Base-by-base conservation (phyloP, 306 rosid genomes). In the Citrullus amarus region DNA sequence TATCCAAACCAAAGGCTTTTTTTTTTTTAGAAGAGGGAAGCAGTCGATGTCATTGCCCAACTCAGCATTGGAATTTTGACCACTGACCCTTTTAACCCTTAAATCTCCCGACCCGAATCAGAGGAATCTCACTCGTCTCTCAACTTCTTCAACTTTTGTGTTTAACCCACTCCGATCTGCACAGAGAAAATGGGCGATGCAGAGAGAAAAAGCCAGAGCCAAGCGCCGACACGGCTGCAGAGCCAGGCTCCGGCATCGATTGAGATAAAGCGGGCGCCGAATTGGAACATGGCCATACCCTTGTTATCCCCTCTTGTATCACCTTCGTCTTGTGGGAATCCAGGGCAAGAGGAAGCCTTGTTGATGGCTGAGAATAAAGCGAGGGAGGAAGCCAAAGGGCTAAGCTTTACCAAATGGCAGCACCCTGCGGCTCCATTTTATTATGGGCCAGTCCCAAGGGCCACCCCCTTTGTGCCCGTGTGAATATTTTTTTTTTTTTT, bases 381-480 rank as follows among this genome's bases (percentile, higher is more conserved):
- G 28, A 79, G 76, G 36, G 93, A 82, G 38, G 86, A 85, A 0
- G 25, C 56, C 72, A 88, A 85, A 63, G 62, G 81, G 78, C 77
- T 72, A 36, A 83, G 78, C 17, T 90, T 91, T 68, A 87, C 89
- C 80, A 95, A 78, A 76, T 92, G 99, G 99, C 97, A 92, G 86
- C 99, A 92, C 78, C 99, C 97, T 80, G 99, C 99, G 11, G 96
- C 97, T 9, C 97, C 99, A n/a, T 92, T 92, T 79, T 86, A 83
- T 66, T 88, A 81, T 84, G 99, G 89, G 22, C 79, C 86, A 5
- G 65, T 83, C 10, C 76, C 93, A 67, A 55, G 84, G 58, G 87
- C 83, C 32, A 87, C 84, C 3, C 86, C 97, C 41, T 92, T 92
- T 91, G 80, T 78, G 28, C 80, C 80, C 0, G 80, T 48, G 34